Percentiles rank a stretch among this genome's conserved stretches.
Evolutionary conservation across 805 yeast species (phyloP).

Genomic region (Wickerhamomyces kurtzmanii): DNA sequence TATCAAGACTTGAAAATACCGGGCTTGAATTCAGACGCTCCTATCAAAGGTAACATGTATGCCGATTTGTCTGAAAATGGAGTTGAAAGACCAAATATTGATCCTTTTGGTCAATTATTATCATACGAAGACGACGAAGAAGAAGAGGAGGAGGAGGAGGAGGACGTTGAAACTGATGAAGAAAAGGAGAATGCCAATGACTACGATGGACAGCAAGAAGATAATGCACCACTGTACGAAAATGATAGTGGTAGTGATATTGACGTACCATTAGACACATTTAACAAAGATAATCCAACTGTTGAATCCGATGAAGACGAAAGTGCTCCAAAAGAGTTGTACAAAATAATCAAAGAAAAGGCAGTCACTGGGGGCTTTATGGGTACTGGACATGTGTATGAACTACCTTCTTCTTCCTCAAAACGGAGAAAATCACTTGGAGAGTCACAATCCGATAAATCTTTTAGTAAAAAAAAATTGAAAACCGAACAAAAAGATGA

Average conservation of each 20-base stretch:
- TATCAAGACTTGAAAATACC: slow-evolving; percentile 59
- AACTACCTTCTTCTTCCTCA: slow-evolving; percentile 17
- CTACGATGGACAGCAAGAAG: slow-evolving; percentile 5
- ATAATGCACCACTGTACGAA: not conserved
- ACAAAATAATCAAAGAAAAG: slow-evolving; percentile 21
- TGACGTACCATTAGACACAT: slow-evolving; percentile 3
- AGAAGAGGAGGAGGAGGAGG: slow-evolving; percentile 14
- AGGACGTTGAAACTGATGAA: slow-evolving; percentile 11
- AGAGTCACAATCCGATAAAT: no score
- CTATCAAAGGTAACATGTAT: slow-evolving; percentile 23
- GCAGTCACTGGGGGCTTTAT: slow-evolving; percentile 9
- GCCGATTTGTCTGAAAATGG: slow-evolving; percentile 15
- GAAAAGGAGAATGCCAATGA: slow-evolving; percentile 9
- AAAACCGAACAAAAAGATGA: no score
- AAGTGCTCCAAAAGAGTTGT: slow-evolving; percentile 13
- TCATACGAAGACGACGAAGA: slow-evolving; percentile 13
- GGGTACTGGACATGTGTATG: slow-evolving; percentile 19
- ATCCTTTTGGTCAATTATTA: slow-evolving; percentile 22
- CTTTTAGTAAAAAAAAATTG: no score
- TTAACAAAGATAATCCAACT: slow-evolving; percentile 3
- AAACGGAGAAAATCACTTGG: no score
- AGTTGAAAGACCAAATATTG: slow-evolving; percentile 5
- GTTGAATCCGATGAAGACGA: slow-evolving; percentile 11
- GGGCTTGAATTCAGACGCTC: slow-evolving; percentile 34
- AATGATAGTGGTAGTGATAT: not conserved